Percentiles rank a stretch among this genome's conserved stretches.
Evolutionary conservation across 495 filamentous ascomycete species (phyloP).

Genomic region (Annulohypoxylon stygium): DNA sequence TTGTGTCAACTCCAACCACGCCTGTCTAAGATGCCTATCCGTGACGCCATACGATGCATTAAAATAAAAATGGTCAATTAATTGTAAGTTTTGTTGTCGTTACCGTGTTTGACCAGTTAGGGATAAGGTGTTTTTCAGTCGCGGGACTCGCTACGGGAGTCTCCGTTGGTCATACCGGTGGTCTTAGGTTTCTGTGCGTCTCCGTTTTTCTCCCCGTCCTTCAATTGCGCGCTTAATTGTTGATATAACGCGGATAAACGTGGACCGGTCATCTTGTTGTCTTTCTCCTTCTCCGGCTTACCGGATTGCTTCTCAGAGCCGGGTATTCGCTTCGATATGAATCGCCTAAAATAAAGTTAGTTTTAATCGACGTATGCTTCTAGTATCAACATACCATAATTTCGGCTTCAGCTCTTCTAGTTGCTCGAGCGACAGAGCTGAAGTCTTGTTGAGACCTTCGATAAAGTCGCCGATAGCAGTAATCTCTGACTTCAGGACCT

Average conservation of each 20-base stretch:
- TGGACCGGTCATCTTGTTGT: constrained; percentile 50
- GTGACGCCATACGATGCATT: constrained; percentile 52
- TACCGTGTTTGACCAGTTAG: constrained; percentile 1
- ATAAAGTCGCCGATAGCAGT: constrained; percentile 62
- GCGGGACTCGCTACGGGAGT: constrained; percentile 41
- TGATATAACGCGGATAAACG: constrained; percentile 50
- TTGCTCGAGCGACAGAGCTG: constrained; percentile 48
- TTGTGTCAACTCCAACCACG: constrained; percentile 47
- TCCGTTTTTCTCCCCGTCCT: constrained; percentile 47
- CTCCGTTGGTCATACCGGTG: constrained; percentile 45
- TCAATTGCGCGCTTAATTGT: constrained; percentile 49
- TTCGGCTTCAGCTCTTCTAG: constrained; percentile 60
- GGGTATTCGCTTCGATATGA: constrained; percentile 53
- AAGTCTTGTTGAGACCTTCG: constrained; percentile 55
- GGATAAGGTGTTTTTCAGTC: constrained; percentile 6
- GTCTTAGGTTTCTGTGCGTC: constrained; percentile 44
- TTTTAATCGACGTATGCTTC: neutral
- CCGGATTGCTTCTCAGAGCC: constrained; percentile 48
- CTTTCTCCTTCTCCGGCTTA: constrained; percentile 47
- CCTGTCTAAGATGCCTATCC: constrained; percentile 51
- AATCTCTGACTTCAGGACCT: constrained; percentile 61
- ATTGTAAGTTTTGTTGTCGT: constrained; percentile 5
- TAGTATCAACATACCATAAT: constrained; percentile 56
- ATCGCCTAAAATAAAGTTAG: constrained; percentile 44
- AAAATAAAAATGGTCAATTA: constrained; percentile 34